Base-by-base conservation (phyloP, 257 asterid species). In the Pogostemon cablin region DNA sequence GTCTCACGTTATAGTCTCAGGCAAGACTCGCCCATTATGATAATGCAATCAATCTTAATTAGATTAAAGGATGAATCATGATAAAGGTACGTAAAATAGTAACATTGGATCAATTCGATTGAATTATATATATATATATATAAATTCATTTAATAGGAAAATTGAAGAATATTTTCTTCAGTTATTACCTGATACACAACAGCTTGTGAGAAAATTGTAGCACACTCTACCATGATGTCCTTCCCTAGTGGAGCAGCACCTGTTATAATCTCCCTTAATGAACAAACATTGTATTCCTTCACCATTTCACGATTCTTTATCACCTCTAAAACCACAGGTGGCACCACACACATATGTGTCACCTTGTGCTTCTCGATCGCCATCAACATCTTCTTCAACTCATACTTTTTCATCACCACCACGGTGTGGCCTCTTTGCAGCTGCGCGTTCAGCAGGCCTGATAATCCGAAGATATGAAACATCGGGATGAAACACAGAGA, bases 171-270 rank as follows among this genome's bases (percentile, higher is more conserved):
- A 15, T 15, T 15, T 15, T 15, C 15, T 15, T 15, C 15, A 15
- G 15, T 15, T 15, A 15, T 15, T 20, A 83, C 85, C 77, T 74
- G 84, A 52, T 25, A 37, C 49, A 76, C 7, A 39, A 46, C 73
- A 50, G 83, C 67, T 4, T 43, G 48, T 10, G 84, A 83, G 41
- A 69, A 78, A 56, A 62, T 3, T 68, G 75, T 78, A 9, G 73
- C 71, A 65, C 78, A 80, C n/a, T 64, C 79, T 47, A 71, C 75
- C 54, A 76, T 71, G 35, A 78, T 65, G 10, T 82, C 84, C 72
- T 78, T 80, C 46, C 78, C 81, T 32, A 71, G 34, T 9, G 81
- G 83, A 4, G 86, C 81, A 61, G 84, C 90, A 35, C 82, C 86
- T 0, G 80, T 73, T 64, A 52, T 63, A 15, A 85, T 67, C 77